Percentiles rank a stretch among this genome's conserved stretches.
phyloP scores from a whole-genome alignment of 352 stramenopile species.

The Pythium aphanidermatum region DNA sequence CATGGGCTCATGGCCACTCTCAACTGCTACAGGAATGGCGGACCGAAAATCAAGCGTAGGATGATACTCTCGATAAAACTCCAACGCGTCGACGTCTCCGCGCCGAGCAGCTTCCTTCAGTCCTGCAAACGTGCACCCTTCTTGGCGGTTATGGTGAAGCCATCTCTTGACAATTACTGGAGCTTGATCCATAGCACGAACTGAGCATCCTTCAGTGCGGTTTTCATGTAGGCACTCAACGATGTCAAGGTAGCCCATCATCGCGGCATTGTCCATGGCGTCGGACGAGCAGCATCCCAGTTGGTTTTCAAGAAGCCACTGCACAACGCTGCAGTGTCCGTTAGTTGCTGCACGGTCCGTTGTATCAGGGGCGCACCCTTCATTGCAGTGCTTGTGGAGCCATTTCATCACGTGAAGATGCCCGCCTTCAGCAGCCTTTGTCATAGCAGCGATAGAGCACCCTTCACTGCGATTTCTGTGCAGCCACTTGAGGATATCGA shows the following conservation, averaged over 20 bases:
- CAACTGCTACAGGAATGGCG: too few relatives aligned
- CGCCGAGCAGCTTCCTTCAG: too few relatives aligned
- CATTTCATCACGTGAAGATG: constrained; percentile 6
- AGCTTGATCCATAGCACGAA: constrained; percentile 2
- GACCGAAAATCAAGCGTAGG: too few relatives aligned
- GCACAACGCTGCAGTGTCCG: background rate
- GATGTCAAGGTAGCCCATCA: background rate
- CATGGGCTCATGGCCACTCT: too few relatives aligned
- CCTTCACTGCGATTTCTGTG: background rate
- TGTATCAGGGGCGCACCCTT: constrained; percentile 10
- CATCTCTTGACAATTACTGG: constrained; percentile 4
- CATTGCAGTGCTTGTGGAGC: constrained; percentile 5
- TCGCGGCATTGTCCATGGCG: constrained; percentile 1
- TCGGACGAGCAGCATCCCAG: background rate
- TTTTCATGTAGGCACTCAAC: constrained; percentile 6
- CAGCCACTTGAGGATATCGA: constrained; percentile 9
- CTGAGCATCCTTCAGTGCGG: constrained; percentile 4
- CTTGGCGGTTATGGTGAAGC: constrained; percentile 3
- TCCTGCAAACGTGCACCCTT: constrained; percentile 8
- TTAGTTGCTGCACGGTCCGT: constrained; percentile 7
- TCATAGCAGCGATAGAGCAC: too few relatives aligned
- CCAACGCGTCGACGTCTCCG: too few relatives aligned
- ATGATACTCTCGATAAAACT: too few relatives aligned
- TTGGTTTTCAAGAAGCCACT: background rate
- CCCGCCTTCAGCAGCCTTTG: constrained; percentile 1